Conservation (phyloP, 148 eudicot species). For the Polygonum aviculare region DNA sequence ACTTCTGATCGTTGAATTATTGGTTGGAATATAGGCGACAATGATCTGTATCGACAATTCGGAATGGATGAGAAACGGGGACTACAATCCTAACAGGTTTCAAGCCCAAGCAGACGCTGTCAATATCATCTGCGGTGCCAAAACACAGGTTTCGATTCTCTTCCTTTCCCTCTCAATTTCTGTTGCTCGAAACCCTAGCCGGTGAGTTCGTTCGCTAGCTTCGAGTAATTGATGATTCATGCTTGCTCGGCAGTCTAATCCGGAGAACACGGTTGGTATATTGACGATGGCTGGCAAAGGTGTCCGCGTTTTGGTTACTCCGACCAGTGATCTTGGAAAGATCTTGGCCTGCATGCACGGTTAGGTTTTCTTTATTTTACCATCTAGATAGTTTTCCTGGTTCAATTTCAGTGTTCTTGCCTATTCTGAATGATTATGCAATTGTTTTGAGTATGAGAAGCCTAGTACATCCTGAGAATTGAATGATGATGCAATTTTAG, state of each 20-base stretch:
- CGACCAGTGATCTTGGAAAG: conserved; percentile 94
- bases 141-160: conserved; percentile 56
- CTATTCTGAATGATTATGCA: not conserved
- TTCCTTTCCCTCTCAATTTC: not conserved
- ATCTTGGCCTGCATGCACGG: conserved; percentile 97
- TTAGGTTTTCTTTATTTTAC: conserved; percentile 25
- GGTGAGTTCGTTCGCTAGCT: not conserved
- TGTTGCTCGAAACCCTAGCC: conserved; percentile 11
- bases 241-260: conserved; percentile 60
- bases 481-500: too few relatives aligned
- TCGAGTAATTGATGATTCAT: not conserved
- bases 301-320: conserved; percentile 94
- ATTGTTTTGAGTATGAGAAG: not conserved
- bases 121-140: conserved; percentile 91
- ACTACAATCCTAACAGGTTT: conserved; percentile 70
- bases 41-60: conserved; percentile 97
- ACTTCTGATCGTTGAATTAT: not conserved
- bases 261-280: conserved; percentile 95
- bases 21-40: conserved; percentile 48
- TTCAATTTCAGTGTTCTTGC: not conserved
- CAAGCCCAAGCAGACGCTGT: conserved; percentile 95
- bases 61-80: conserved; percentile 98
- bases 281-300: conserved; percentile 98
- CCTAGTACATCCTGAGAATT: too few relatives aligned
- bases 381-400: not conserved